Conservation (phyloP, 2,329 filamentous ascomycete genomes). For the Diaporthe sp. region DNA sequence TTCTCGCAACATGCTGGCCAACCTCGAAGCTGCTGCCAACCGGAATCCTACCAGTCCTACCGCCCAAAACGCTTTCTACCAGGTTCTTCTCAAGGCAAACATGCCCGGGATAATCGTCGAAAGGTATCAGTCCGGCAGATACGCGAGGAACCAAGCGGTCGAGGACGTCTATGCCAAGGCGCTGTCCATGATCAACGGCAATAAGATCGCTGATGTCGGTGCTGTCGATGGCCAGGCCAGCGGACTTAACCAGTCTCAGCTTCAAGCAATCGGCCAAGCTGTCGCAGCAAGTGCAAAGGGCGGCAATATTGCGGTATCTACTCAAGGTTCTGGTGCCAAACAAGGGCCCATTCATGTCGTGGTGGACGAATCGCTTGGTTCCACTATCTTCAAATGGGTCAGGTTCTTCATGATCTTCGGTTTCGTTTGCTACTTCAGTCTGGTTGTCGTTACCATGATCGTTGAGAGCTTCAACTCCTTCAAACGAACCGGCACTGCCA, state of each 20-base stretch:
- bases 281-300: constrained; percentile 80
- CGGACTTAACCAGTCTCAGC: constrained; percentile 70
- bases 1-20: constrained; percentile 79
- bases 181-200: constrained; percentile 58
- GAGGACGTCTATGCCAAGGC: constrained; percentile 86
- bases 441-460: constrained; percentile 84
- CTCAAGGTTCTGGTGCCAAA: constrained; percentile 77
- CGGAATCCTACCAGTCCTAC: constrained; percentile 89
- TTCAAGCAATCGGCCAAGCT: constrained; percentile 86
- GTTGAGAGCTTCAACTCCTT: constrained; percentile 85
- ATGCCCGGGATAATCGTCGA: constrained; percentile 95
- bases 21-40: constrained; percentile 92
- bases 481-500: constrained; percentile 79
- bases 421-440: constrained; percentile 82
- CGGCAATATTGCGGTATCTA: constrained; percentile 72
- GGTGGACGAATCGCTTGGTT: constrained; percentile 89
- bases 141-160: constrained; percentile 83
- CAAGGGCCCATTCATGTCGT: constrained; percentile 94
- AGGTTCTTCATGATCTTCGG: constrained; percentile 87
- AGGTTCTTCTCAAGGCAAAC: constrained; percentile 88
- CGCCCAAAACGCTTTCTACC: constrained; percentile 94
- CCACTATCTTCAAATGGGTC: constrained; percentile 89
- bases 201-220: constrained; percentile 48
- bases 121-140: constrained; percentile 87
- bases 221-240: constrained; percentile 50